Evolutionary conservation across 352 stramenopile species (phyloP).

Genomic region (Peronospora destructor): DNA sequence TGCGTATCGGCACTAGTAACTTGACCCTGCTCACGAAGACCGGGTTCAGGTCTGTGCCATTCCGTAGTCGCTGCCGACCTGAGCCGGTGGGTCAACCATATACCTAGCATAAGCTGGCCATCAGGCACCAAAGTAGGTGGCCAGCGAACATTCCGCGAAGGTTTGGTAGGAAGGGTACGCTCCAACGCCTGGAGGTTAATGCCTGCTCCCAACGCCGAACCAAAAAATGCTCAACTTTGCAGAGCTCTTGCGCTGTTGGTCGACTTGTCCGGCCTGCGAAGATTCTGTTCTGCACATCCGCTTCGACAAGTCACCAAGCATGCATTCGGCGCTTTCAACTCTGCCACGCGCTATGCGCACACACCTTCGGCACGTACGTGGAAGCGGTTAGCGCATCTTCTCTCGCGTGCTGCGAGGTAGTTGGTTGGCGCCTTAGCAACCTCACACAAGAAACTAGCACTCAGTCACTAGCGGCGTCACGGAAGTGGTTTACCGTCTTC

Average conservation of each 20-base stretch:
- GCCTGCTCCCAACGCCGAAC: background rate
- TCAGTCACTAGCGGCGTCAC: too few relatives aligned
- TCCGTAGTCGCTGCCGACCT: background rate
- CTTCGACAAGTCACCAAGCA: background rate
- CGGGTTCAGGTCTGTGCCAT: background rate
- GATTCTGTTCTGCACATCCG: background rate
- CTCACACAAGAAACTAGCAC: too few relatives aligned
- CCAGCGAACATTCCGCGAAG: background rate
- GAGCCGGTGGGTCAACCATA: background rate
- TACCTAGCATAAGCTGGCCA: background rate
- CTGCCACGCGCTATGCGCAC: too few relatives aligned
- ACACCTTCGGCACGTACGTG: too few relatives aligned
- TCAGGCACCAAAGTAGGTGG: background rate
- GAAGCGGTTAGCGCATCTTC: too few relatives aligned
- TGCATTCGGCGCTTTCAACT: too few relatives aligned
- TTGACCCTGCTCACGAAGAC: background rate
- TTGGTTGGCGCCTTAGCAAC: too few relatives aligned
- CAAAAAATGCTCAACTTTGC: background rate
- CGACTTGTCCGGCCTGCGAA: too few relatives aligned
- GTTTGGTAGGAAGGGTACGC: background rate
- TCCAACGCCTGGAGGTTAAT: background rate
- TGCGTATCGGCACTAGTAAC: conserved; percentile 6
- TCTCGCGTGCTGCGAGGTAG: too few relatives aligned
- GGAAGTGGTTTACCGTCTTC: too few relatives aligned
- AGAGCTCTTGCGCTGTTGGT: too few relatives aligned